A percentile compares a stretch with the other conserved stretches of the same genome.
These are phyloP conservation scores for Globisporangium abappressorium DNA, from an alignment of 352 stramenopile genomes.

Conservation along the genomic window DNA sequence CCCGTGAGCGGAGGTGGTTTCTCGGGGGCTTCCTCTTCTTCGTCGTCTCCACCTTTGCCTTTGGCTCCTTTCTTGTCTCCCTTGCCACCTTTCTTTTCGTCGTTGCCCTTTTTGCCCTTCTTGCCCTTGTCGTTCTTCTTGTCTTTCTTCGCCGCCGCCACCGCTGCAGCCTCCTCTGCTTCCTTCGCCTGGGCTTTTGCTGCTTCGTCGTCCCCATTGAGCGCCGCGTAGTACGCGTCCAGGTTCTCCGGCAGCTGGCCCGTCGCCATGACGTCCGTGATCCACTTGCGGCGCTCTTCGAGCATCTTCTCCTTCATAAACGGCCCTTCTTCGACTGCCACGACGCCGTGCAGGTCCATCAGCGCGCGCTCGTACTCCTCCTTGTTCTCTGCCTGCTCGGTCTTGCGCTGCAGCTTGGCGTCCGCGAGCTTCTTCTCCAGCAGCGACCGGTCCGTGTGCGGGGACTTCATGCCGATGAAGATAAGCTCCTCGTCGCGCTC, in stretches of 20 bases:
- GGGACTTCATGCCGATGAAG: constrained; percentile 93
- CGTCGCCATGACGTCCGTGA: constrained; percentile 89
- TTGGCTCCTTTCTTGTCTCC: constrained; percentile 28
- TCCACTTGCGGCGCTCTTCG: constrained; percentile 91
- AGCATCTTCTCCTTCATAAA: constrained; percentile 91
- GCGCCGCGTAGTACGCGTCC: constrained; percentile 77
- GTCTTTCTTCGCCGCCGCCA: constrained; percentile 35
- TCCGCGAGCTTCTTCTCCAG: constrained; percentile 79
- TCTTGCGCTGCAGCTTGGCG: constrained; percentile 79
- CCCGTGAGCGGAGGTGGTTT: constrained; percentile 84
- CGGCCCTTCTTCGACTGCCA: constrained; percentile 86
- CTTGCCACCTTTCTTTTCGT: constrained; percentile 44
- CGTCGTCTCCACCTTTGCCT: constrained; percentile 45
- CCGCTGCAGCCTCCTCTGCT: constrained; percentile 33
- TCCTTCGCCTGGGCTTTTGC: constrained; percentile 63
- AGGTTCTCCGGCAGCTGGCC: constrained; percentile 89
- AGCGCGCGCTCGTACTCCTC: constrained; percentile 90
- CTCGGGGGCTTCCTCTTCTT: constrained; percentile 65
- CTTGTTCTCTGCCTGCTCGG: constrained; percentile 90
- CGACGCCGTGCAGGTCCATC: constrained; percentile 79
- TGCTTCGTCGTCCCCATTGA: constrained; percentile 34
- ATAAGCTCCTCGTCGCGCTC: constrained; percentile 85
- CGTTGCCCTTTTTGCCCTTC: constrained; percentile 39
- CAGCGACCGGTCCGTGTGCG: constrained; percentile 43
- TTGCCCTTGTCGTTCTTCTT: constrained; percentile 53